Evolutionary conservation across 2,329 filamentous ascomycete genomes (phyloP).

Genomic region (Aspergillus flavus): DNA sequence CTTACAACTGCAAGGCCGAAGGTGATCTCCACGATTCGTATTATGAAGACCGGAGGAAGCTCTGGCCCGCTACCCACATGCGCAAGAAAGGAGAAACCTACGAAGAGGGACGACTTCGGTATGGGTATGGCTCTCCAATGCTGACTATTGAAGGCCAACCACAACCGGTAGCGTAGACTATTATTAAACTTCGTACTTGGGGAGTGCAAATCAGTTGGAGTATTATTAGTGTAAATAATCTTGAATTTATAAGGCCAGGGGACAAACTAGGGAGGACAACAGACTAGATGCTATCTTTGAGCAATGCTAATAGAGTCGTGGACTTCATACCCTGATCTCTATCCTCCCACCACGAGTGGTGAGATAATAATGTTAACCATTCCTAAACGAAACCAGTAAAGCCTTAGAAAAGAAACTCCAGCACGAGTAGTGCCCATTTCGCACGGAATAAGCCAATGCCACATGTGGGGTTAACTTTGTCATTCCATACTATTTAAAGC

Average conservation of each 20-base stretch:
- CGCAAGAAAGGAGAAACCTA: conserved; percentile 37
- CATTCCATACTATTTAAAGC: background rate
- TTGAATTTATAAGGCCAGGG: background rate
- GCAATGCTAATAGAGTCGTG: background rate
- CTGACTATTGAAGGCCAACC: conserved; percentile 34
- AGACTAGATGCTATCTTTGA: background rate
- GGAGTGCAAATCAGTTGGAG: background rate
- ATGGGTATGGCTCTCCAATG: conserved; percentile 45
- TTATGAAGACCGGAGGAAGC: conserved; percentile 43
- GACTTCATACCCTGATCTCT: background rate
- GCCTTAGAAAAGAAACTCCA: background rate
- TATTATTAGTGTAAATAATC: background rate
- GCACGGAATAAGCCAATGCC: background rate
- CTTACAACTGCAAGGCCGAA: conserved; percentile 44
- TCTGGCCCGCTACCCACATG: conserved; percentile 47
- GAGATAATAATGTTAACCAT: background rate
- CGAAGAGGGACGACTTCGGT: conserved; percentile 36
- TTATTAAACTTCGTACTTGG: background rate
- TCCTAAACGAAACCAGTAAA: background rate
- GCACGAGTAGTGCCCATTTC: background rate
- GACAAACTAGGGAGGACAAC: background rate
- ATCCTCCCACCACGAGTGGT: background rate
- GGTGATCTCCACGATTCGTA: conserved; percentile 48
- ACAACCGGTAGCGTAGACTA: background rate
- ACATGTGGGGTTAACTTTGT: background rate